These are phyloP conservation scores for Osmanthus fragrans DNA, from an alignment of 257 asterid genomes.

Conservation along the genomic window DNA sequence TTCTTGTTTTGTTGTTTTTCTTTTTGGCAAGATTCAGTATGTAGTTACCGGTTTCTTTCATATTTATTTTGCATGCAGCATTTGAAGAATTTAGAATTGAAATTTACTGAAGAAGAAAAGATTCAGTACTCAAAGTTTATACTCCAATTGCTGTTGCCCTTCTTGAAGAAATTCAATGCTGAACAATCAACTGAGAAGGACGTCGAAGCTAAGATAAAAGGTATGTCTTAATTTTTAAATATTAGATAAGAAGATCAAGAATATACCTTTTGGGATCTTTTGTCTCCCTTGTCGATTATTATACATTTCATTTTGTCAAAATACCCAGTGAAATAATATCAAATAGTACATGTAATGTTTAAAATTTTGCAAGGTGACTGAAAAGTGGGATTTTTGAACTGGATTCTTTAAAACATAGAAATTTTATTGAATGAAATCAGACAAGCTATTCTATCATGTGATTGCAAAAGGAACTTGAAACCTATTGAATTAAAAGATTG, in stretches of 20 bases:
- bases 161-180: constrained; percentile 47
- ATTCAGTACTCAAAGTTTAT: constrained; percentile 55
- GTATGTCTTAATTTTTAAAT: constrained; percentile 30
- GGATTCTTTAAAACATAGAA: not conserved
- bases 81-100: constrained; percentile 39
- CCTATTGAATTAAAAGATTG: not conserved
- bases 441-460: not conserved
- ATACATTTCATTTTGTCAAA: constrained; percentile 6
- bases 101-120: constrained; percentile 40
- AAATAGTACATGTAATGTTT: too few relatives aligned
- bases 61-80: constrained; percentile 37
- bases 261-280: constrained; percentile 2
- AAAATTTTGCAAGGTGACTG: not conserved
- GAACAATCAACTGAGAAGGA: constrained; percentile 69
- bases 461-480: not conserved
- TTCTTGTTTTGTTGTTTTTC: constrained; percentile 10
- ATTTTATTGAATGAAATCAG: not conserved
- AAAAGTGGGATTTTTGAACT: not conserved
- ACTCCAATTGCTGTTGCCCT: constrained; percentile 67
- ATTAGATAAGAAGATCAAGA: not conserved
- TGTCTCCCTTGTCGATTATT: not conserved
- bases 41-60: not conserved
- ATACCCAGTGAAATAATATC: not conserved
- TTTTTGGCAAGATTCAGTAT: constrained; percentile 1
- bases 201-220: constrained; percentile 64